Percentiles rank a stretch among this genome's conserved stretches.
Conservation (phyloP, 805 yeast species). For the Teunomyces gatunensis region DNA sequence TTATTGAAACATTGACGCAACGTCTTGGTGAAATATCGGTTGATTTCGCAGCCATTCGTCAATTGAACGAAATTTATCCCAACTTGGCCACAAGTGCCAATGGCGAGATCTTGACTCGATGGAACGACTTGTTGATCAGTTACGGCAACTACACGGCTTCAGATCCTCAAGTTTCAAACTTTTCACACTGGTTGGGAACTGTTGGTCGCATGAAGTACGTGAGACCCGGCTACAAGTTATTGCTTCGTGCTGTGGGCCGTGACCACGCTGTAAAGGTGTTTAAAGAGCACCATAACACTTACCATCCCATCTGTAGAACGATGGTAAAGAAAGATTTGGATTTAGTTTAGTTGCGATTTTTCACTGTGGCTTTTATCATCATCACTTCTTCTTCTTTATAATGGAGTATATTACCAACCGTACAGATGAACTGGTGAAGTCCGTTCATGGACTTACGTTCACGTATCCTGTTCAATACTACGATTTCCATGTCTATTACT, state of each 20-base stretch:
- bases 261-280: slow-evolving; percentile 66
- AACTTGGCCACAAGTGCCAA: slow-evolving; percentile 18
- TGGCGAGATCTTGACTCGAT: slow-evolving; percentile 23
- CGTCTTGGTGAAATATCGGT: slow-evolving; percentile 10
- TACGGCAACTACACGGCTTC: slow-evolving; percentile 15
- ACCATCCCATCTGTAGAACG: slow-evolving; percentile 82
- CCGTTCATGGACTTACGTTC: slow-evolving; percentile 17
- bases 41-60: slow-evolving; percentile 10
- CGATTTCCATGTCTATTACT: slow-evolving; percentile 33
- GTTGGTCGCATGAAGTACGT: slow-evolving; percentile 95
- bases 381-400: neutral
- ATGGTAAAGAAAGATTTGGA: slow-evolving; percentile 74
- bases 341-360: neutral
- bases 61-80: slow-evolving; percentile 18
- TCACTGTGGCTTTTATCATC: no score
- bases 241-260: slow-evolving; percentile 58
- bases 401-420: slow-evolving; percentile 31
- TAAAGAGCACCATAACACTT: slow-evolving; percentile 51
- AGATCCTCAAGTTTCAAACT: slow-evolving; percentile 16
- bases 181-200: slow-evolving; percentile 69
- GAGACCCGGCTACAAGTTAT: slow-evolving; percentile 74
- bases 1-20: slow-evolving; percentile 21
- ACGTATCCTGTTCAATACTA: slow-evolving; percentile 27
- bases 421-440: slow-evolving; percentile 7
- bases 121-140: slow-evolving; percentile 23